Base-by-base conservation (phyloP, 2,329 filamentous ascomycete genomes). In the Ascosphaera aggregata region DNA sequence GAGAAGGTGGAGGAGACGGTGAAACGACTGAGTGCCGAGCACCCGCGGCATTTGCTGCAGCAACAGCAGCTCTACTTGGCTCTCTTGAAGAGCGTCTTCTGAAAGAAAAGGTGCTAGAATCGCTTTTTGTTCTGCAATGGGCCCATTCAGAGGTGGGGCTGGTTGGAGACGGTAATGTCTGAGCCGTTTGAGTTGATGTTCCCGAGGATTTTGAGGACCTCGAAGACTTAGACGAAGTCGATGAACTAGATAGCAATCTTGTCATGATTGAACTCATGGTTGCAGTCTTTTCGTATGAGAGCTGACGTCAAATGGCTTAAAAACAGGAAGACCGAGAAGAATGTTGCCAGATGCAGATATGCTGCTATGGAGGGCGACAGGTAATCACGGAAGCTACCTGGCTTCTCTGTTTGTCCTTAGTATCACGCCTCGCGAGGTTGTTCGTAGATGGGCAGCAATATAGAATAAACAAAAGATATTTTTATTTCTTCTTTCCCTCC, bases 61-160 rank as follows among this genome's bases (percentile, higher is more conserved):
- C 15, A 9, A 31, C 27, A 15, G 27, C n/a, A 16, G 7, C n/a
- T 18, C 34, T 35, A 5, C 7, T 35, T 7, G 34, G 16, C 7
- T 35, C n/a, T 27, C 22, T 27, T 7, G 5, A 27, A 27, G 22
- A 27, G 7, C 5, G 22, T 15, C 34, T 16, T 15, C n/a, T 16
- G 34, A 35, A 35, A 16, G 34, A 35, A 18, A 35, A 35, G n/a
- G 34, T 35, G 34, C 34, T 35, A 18, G 34, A 7, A 35, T 35
- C 34, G 34, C 34, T 35, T 15, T 35, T 35, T 16, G 5, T 35
- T 18, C 34, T 35, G 34, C 34, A 7, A 15, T 35, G 34, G n/a
- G 34, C n/a, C n/a, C 9, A 5, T 35, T 16, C 34, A 35, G 34
- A 18, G 9, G 34, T 7, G 7, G 34, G 18, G 7, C 5, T 16